Conservation (phyloP, 2,329 filamentous ascomycete genomes). For the Aschersonia sp. region DNA sequence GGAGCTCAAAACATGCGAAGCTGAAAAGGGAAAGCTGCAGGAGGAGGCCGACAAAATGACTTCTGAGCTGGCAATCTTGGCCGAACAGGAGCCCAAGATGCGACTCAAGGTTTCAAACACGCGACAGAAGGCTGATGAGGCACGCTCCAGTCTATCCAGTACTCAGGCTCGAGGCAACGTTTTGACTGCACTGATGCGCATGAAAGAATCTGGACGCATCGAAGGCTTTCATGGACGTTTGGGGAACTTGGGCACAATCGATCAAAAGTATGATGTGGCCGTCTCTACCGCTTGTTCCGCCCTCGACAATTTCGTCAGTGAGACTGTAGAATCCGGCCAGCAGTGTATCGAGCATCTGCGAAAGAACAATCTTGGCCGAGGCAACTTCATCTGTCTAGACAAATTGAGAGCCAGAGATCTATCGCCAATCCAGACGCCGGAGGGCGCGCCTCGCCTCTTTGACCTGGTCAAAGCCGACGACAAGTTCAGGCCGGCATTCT, state of each 20-base stretch:
- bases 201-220: conserved; percentile 91
- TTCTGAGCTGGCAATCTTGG: conserved; percentile 57
- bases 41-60: conserved; percentile 61
- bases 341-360: conserved; percentile 96
- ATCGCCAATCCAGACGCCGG: conserved; percentile 70
- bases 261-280: conserved; percentile 89
- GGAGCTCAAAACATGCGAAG: conserved; percentile 64
- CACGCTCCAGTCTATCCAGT: conserved; percentile 73
- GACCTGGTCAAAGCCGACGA: conserved; percentile 85
- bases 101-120: conserved; percentile 76
- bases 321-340: conserved; percentile 89
- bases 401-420: conserved; percentile 69
- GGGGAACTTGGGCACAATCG: conserved; percentile 86
- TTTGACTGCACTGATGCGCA: conserved; percentile 76
- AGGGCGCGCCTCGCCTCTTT: conserved; percentile 82
- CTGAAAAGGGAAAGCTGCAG: conserved; percentile 56
- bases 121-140: conserved; percentile 91
- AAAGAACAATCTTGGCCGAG: conserved; percentile 92
- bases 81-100: conserved; percentile 65
- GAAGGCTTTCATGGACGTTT: conserved; percentile 93
- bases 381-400: conserved; percentile 93
- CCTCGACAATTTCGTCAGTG: conserved; percentile 92
- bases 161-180: conserved; percentile 91
- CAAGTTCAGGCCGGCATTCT: conserved; percentile 80
- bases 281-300: conserved; percentile 90